Conservation (phyloP, 306 rosid species). For the Vigna angularis region DNA sequence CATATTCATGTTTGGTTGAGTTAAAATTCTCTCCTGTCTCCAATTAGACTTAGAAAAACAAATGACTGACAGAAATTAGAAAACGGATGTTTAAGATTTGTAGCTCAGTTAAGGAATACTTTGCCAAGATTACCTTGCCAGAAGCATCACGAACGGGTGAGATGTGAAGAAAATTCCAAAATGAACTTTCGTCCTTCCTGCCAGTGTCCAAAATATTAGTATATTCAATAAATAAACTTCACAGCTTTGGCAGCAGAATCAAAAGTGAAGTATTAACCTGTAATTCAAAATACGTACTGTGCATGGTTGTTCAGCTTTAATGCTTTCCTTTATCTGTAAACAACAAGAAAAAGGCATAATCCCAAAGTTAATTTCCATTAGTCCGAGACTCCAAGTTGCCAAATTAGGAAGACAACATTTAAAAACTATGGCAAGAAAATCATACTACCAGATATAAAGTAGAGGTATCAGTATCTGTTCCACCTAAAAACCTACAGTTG, state of each 20-base stretch:
- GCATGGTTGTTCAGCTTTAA: conserved; percentile 72
- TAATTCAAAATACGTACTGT: conserved; percentile 95
- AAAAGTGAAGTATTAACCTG: conserved; percentile 75
- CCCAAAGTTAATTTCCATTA: conserved; percentile 28
- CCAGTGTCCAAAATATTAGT: conserved; percentile 37
- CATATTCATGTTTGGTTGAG: conserved; percentile 1
- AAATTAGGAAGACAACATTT: conserved; percentile 30
- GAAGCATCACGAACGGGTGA: conserved; percentile 89
- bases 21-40: background rate
- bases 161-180: conserved; percentile 92
- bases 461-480: conserved; percentile 68
- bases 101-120: conserved; percentile 29
- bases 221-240: conserved; percentile 42
- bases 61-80: conserved; percentile 25
- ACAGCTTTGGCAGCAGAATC: conserved; percentile 34
- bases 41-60: conserved; percentile 25
- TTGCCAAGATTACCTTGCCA: conserved; percentile 75
- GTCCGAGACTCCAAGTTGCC: conserved; percentile 25
- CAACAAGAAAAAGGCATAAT: conserved; percentile 36
- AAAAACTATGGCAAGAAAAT: background rate
- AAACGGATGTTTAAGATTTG: conserved; percentile 20
- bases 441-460: conserved; percentile 62
- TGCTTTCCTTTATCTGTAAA: conserved; percentile 81
- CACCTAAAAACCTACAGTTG: conserved; percentile 89
- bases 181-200: conserved; percentile 91